A percentile compares a stretch with the other conserved stretches of the same genome.
Conservation (phyloP, 306 rosid genomes). For the Coriaria nepalensis region DNA sequence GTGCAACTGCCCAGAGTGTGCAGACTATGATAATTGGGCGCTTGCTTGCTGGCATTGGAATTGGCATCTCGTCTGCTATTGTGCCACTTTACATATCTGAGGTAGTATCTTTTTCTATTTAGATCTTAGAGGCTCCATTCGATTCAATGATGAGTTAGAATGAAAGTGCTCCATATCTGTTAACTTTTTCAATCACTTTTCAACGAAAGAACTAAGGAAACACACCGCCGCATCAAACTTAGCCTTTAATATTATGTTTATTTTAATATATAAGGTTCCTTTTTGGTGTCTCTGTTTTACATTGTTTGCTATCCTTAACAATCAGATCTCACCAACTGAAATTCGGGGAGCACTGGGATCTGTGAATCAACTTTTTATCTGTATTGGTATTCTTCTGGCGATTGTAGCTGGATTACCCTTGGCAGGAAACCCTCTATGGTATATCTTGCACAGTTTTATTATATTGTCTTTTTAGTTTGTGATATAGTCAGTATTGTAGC, state of each 20-base stretch:
- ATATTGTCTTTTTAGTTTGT: background rate
- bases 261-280: background rate
- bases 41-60: conserved; percentile 83
- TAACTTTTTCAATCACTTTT: too few relatives aligned
- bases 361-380: conserved; percentile 76
- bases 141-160: too few relatives aligned
- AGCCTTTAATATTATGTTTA: background rate
- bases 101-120: conserved; percentile 29
- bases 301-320: conserved; percentile 3
- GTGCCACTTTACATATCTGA: conserved; percentile 95
- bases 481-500: background rate
- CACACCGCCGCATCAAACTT: background rate
- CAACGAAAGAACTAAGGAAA: too few relatives aligned
- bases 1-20: conserved; percentile 91
- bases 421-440: conserved; percentile 75
- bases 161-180: too few relatives aligned
- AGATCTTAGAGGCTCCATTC: too few relatives aligned
- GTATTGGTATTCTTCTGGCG: conserved; percentile 83
- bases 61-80: conserved; percentile 83
- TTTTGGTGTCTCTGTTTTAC: background rate
- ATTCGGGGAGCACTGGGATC: conserved; percentile 94
- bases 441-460: conserved; percentile 14
- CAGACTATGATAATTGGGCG: conserved; percentile 87
- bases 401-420: conserved; percentile 84
- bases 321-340: conserved; percentile 88